Evolutionary conservation across 257 asterid genomes (phyloP), one percentile per base, ranked within the genome.

Genomic region (Fraxinus excelsior): DNA sequence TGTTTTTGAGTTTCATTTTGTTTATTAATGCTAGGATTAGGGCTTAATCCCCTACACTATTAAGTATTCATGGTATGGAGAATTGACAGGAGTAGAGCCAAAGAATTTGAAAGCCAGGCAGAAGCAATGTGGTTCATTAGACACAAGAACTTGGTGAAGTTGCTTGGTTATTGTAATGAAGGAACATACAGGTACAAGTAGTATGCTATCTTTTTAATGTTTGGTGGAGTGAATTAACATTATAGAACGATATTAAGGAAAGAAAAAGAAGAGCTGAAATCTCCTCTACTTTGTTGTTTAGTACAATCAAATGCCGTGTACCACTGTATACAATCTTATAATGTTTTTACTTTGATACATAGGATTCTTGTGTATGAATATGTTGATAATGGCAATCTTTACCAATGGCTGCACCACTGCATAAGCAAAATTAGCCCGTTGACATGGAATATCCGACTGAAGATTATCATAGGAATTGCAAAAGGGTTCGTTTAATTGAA

Each of bases 141-240:
- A 76, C 90, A 89, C 86, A 86, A 71, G 78, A 89, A 89, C 77
- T 76, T 88, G 90, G 91, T 88, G 73, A 89, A 86, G 76, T 49
- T 91, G 67, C 4, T 86, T 18, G 94, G 93, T 68, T 91, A 83
- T 72, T 89, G 91, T 79, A 80, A 68, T 16, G 89, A 88, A 74
- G 91, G 86, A 81, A 37, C 64, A 49, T 74, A 81, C 79, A 88
- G 90, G 94, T 89, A 58, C 18, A 34, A 28, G 4, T 51, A 28
- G 74, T 71, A 7, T 62, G 13, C 31, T 40, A 40, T 40, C 56
- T 28, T 14, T 51, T 34, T 11, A 58, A 60, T 35, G 3, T 7
- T 42, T 38, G 19, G 19, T 44, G 14, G n/a, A 18, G 25, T 46
- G 1, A 14, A 46, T 16, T 46, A 13, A 42, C 51, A 42, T 49